Conservation (phyloP, 306 rosid species). For the Hylodesmum podocarpum region DNA sequence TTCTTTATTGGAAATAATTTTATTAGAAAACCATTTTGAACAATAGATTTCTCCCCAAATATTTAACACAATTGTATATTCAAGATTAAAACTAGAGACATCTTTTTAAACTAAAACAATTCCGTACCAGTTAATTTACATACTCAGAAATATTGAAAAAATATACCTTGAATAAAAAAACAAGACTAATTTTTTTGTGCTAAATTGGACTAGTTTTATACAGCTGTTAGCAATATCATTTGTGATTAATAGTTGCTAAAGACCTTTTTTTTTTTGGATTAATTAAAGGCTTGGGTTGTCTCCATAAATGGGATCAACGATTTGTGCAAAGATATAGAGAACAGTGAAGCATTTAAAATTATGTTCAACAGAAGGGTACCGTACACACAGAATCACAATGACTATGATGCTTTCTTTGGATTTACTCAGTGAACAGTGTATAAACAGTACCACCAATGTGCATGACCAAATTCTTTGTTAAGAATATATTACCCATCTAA, state of each 20-base stretch:
- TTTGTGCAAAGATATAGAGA: constrained; percentile 21
- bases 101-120: too few species aligned
- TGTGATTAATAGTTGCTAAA: constrained; percentile 32
- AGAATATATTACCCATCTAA: constrained; percentile 45
- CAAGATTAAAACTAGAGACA: too few species aligned
- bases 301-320: constrained; percentile 29
- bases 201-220: background rate
- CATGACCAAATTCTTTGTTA: constrained; percentile 38
- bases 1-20: too few species aligned
- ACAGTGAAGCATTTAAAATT: constrained; percentile 29
- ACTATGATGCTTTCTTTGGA: constrained; percentile 43
- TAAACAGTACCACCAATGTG: background rate
- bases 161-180: too few species aligned
- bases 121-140: too few species aligned
- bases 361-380: constrained; percentile 35
- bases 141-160: too few species aligned
- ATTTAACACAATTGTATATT: too few species aligned
- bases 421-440: constrained; percentile 11
- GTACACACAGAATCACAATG: constrained; percentile 56
- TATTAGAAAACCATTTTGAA: too few species aligned
- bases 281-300: constrained; percentile 13
- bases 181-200: too few species aligned
- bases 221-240: background rate
- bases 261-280: constrained; percentile 21
- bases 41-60: too few species aligned